These are phyloP conservation scores for Mikania micrantha DNA, from an alignment of 129 eudicot species.

Conservation along the genomic window DNA sequence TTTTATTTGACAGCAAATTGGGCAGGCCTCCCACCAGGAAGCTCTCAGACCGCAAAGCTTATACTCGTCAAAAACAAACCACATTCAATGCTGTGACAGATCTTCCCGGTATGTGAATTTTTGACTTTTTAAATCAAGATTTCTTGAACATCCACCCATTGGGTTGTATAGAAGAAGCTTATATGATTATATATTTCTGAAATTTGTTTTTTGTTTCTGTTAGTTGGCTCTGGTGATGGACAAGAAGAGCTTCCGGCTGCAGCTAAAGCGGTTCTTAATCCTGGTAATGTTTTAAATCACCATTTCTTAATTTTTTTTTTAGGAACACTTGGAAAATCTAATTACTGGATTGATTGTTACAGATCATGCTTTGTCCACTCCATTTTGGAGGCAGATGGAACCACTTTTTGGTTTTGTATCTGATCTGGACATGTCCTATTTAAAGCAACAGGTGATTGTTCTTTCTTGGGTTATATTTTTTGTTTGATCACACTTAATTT, in stretches of 20 bases:
- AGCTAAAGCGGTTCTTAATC: conserved; percentile 57
- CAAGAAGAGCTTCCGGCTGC: conserved; percentile 83
- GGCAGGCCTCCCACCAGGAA: conserved; percentile 84
- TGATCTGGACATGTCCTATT: conserved; percentile 43
- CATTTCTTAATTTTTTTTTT: background rate
- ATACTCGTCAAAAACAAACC: conserved; percentile 68
- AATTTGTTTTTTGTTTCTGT: conserved; percentile 8
- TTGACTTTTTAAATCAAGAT: background rate
- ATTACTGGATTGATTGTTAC: conserved; percentile 24
- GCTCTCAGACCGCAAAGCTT: conserved; percentile 80
- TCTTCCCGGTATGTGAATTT: conserved; percentile 50
- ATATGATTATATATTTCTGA: conserved; percentile 6
- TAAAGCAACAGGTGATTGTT: conserved; percentile 55
- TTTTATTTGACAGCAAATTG: conserved; percentile 36
- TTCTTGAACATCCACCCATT: conserved; percentile 1
- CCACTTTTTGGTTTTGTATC: conserved; percentile 56
- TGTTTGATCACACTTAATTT: no score
- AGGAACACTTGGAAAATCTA: background rate
- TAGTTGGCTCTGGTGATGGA: conserved; percentile 82
- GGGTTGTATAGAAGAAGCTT: background rate
- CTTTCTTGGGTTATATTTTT: conserved; percentile 5
- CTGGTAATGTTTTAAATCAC: conserved; percentile 38
- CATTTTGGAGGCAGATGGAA: conserved; percentile 82
- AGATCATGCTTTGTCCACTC: conserved; percentile 56
- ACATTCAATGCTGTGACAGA: conserved; percentile 50